Base-by-base conservation (phyloP, 768 basidiomycete species). In the Trametes cingulata region DNA sequence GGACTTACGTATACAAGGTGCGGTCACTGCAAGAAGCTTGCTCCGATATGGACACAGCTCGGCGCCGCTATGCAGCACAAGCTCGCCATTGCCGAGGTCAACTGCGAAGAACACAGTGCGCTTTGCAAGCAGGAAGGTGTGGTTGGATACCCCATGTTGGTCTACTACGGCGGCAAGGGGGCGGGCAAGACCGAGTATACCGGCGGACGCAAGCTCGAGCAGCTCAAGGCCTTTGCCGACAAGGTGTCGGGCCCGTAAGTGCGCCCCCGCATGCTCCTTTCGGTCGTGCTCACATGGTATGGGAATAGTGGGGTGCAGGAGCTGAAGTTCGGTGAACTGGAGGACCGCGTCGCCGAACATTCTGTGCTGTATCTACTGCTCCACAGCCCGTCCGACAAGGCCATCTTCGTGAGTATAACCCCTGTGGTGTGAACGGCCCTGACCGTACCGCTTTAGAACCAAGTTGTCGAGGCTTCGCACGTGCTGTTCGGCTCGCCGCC, bases 11-110 rank as follows among this genome's bases (percentile, higher is more conserved):
- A 45, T 24, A 6, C 42, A 24, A 84, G 83, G 92, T 98, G 95
- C 71, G 91, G 91, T 4, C 95, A 98, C 74, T 99, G 96, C 82
- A 95, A 97, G 77, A 92, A 92, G 69, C 80, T 98, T 1, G 91
- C 92, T 0, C 94, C 87, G 52, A 80, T 77, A 0, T 98, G 94
- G 92, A 76, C 76, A 1, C 78, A 88, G 49, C 82, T 99, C 3
- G 95, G 91, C 0, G 73, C 75, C 49, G 75, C 76, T 20, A 85
- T 95, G 81, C 82, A 88, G 65, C 77, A 80, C 61, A 86, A 85
- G 48, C 77, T 95, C 29, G 88, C 83, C 39, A 76, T 99, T 9
- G 94, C 87, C 2, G 86, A 96, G 62, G 88, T 99, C 14, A 85
- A 99, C 69, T 99, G 96, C 68, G 96, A 98, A 17, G 84, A 78